Base-by-base conservation (phyloP, 2,329 filamentous ascomycete species). In the Stagonosporopsis cucurbitacearum region DNA sequence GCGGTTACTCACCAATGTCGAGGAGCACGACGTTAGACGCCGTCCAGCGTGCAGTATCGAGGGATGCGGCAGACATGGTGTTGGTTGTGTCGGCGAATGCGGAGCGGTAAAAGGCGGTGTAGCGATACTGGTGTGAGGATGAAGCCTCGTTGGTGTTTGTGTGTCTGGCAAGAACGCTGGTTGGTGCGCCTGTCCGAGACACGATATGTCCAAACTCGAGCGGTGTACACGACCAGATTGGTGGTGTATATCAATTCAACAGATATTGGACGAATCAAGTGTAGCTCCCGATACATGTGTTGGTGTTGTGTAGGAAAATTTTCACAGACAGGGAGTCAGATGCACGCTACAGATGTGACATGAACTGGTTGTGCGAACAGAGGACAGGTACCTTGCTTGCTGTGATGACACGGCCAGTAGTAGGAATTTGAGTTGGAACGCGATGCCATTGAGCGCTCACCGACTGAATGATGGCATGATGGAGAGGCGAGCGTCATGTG, bases 1-100 rank as follows among this genome's bases (percentile, higher is more conserved):
- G 56, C 57, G 35, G 39, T 48, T 47, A 75, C 80, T 79, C 79
- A 86, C 84, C 84, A 70, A 86, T 86, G 72, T 86, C 83, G 63
- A 86, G 80, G 66, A 86, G 72, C 65, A 84, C 77, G 32, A 81
- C 79, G 67, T 81, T 80, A 49, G 80, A 66, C 63, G 54, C 50
- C 42, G 46, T 59, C 71, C 72, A 75, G 57, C 71, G 69, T 56
- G 50, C 62, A 56, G 30, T 22, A 54, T 74, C 60, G 57, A 74
- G 57, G 30, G 65, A 57, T 32, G 63, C 66, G 61, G 50, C 54
- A 60, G 65, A 59, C 71, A 70, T 72, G 58, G 56, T 67, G 61
- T 54, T 55, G 58, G 49, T 58, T 56, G 48, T 61, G 39, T 57
- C 65, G 50, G 54, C 54, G 54, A 44, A 17, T 3, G 39, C 37